Conservation (phyloP, 2,329 filamentous ascomycete species). For the Sclerotinia subarctica region DNA sequence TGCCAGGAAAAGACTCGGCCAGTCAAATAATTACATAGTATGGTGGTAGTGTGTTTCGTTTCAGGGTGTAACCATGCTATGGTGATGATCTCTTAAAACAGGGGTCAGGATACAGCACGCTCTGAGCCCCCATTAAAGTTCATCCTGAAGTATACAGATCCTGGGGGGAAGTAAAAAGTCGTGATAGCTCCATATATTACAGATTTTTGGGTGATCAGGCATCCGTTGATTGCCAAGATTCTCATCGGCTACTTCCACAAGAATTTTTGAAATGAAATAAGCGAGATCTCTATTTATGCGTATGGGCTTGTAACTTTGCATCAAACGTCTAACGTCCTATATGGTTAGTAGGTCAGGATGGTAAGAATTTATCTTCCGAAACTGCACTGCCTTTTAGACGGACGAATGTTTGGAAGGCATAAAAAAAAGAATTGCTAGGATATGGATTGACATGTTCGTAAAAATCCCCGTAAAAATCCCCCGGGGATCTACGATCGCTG, state of each 20-base stretch:
- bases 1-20: background rate
- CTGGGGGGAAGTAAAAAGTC: background rate
- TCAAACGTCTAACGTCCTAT: too few relatives aligned
- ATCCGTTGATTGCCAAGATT: too few relatives aligned
- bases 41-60: background rate
- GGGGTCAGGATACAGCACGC: background rate
- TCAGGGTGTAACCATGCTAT: background rate
- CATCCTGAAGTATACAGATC: background rate
- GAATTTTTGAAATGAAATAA: too few relatives aligned
- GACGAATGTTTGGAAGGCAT: background rate
- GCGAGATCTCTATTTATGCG: too few relatives aligned
- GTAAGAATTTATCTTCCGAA: too few relatives aligned
- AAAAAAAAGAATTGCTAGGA: background rate
- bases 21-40: too few relatives aligned
- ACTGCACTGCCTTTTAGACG: background rate
- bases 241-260: too few relatives aligned
- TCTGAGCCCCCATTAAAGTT: background rate
- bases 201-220: too few relatives aligned
- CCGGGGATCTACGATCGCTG: background rate
- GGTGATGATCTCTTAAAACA: conserved; percentile 1
- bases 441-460: too few relatives aligned
- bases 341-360: too few relatives aligned
- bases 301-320: too few relatives aligned
- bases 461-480: background rate
- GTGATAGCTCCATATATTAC: too few relatives aligned